These are phyloP conservation scores for Trichoderma sp. DNA, from an alignment of 2,329 filamentous ascomycete species.

Conservation along the genomic window DNA sequence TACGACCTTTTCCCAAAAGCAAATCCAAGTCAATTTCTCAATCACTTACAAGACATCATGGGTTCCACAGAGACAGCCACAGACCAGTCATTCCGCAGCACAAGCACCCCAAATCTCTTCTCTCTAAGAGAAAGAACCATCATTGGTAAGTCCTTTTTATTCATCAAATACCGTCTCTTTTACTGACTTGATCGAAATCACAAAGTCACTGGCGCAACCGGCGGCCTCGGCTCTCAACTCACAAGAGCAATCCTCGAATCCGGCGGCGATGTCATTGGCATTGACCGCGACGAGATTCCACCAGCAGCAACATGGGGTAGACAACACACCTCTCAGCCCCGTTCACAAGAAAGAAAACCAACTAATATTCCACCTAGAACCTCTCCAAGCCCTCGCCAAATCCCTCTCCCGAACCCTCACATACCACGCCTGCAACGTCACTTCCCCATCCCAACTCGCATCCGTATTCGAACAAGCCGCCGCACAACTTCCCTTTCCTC, in stretches of 20 bases:
- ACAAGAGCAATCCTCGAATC: slow-evolving; percentile 29
- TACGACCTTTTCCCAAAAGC: background rate
- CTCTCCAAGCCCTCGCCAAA: slow-evolving; percentile 21
- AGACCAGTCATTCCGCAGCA: background rate
- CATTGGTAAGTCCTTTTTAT: background rate
- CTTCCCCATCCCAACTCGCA: background rate
- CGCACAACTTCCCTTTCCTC: slow-evolving; percentile 32
- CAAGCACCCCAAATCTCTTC: slow-evolving; percentile 20
- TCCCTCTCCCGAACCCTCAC: slow-evolving; percentile 1
- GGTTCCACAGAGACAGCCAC: slow-evolving; percentile 6
- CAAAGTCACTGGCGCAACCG: slow-evolving; percentile 22
- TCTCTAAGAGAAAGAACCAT: slow-evolving; percentile 21
- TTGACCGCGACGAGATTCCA: slow-evolving; percentile 11
- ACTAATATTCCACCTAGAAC: background rate
- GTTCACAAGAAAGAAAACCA: background rate
- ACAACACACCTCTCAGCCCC: background rate
- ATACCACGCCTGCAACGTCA: slow-evolving; percentile 23
- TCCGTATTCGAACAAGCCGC: slow-evolving; percentile 5
- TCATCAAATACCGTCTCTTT: background rate
- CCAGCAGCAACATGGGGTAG: slow-evolving; percentile 17
- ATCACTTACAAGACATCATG: background rate
- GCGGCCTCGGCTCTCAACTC: slow-evolving; percentile 19
- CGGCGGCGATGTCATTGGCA: slow-evolving; percentile 27
- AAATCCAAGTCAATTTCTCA: background rate
- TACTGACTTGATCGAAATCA: background rate